Conservation (phyloP, 1,284 basidiomycete genomes). For the Cryptococcus jaspeensis region DNA sequence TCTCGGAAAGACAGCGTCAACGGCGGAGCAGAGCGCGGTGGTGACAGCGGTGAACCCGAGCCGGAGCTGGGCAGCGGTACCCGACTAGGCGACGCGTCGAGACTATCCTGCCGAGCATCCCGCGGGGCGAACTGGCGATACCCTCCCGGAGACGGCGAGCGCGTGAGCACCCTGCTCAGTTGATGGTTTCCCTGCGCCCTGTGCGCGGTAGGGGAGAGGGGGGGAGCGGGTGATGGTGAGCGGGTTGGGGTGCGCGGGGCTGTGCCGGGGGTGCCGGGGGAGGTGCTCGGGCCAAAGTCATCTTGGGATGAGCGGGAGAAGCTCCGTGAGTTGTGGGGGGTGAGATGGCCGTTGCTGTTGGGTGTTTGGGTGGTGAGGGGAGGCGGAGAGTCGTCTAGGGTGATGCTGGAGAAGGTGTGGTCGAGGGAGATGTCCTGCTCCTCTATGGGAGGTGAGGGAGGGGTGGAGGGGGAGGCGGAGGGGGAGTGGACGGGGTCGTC, state of each 20-base stretch:
- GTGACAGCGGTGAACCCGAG: background rate
- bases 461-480: too few relatives aligned
- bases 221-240: too few relatives aligned
- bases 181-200: background rate
- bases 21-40: constrained; percentile 8
- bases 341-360: background rate
- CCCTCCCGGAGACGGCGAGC: constrained; percentile 2
- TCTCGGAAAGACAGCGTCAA: constrained; percentile 7
- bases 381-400: too few relatives aligned
- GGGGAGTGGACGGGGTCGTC: too few relatives aligned
- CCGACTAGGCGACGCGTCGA: constrained; percentile 8
- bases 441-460: too few relatives aligned
- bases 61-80: constrained; percentile 5
- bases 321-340: background rate
- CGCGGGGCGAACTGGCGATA: background rate
- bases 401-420: too few relatives aligned
- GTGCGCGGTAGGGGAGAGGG: too few relatives aligned
- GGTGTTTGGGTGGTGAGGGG: too few relatives aligned
- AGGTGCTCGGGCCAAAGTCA: background rate
- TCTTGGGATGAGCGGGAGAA: background rate
- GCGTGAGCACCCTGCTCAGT: constrained; percentile 1
- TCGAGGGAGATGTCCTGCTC: too few relatives aligned
- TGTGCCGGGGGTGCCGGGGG: background rate
- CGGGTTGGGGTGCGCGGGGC: too few relatives aligned
- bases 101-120: background rate